These are phyloP conservation scores for Amphichorda felina DNA, from an alignment of 2,329 filamentous ascomycete species.

Conservation along the genomic window DNA sequence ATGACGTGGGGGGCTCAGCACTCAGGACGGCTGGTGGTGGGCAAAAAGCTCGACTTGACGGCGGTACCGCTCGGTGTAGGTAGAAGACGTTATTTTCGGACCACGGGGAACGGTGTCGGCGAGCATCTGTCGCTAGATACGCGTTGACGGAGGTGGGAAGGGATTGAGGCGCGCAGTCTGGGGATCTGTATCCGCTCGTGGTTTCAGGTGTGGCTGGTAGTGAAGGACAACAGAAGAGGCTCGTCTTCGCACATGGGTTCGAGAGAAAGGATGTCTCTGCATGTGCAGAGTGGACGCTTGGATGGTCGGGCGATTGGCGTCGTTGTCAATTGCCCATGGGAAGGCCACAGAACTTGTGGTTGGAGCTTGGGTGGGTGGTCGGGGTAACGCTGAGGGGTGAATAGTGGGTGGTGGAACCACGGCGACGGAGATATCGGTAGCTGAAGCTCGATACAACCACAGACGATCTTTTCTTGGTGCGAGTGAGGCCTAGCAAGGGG, in stretches of 20 bases:
- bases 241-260: constrained; percentile 1
- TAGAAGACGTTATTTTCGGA: constrained; percentile 3
- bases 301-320: not conserved
- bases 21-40: not conserved
- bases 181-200: not conserved
- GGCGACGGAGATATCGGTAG: not conserved
- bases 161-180: not conserved
- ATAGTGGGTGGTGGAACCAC: not conserved
- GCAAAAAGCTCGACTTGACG: not conserved
- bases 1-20: not conserved
- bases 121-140: constrained; percentile 2
- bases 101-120: constrained; percentile 2
- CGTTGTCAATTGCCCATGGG: not conserved
- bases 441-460: no score
- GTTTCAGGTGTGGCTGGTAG: not conserved
- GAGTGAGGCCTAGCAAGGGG: no score
- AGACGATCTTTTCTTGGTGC: no score
- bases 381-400: not conserved
- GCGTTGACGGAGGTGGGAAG: not conserved
- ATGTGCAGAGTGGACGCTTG: not conserved
- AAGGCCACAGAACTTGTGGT: not conserved
- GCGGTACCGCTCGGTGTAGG: constrained; percentile 1
- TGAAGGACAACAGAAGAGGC: not conserved
- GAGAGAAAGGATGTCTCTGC: not conserved
- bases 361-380: not conserved